phyloP scores from a whole-genome alignment of 352 stramenopile genomes.

The Globisporangium cystogenes region DNA sequence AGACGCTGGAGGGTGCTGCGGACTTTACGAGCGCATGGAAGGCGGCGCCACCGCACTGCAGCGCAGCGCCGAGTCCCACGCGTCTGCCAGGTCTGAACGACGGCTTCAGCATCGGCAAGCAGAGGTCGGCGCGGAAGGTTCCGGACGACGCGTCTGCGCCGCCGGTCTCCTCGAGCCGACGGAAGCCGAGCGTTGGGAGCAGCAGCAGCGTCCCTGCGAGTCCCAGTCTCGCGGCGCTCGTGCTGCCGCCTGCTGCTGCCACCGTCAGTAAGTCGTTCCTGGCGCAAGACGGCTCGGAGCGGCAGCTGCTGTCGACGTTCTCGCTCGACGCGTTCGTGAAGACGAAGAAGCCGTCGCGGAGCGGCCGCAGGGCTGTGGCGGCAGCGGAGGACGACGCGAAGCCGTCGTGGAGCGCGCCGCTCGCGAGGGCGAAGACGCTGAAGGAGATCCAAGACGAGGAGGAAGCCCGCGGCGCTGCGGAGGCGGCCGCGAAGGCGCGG shows the following conservation, averaged over 20 bases:
- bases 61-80: neutral
- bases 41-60: neutral
- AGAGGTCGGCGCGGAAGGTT: constrained; percentile 22
- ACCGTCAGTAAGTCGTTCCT: constrained; percentile 28
- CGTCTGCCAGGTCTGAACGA: neutral
- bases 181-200: constrained; percentile 22
- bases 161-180: constrained; percentile 10
- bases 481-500: constrained; percentile 41
- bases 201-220: constrained; percentile 20
- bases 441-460: constrained; percentile 72
- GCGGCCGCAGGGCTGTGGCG: constrained; percentile 12
- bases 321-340: constrained; percentile 66
- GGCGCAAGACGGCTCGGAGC: constrained; percentile 40
- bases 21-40: constrained; percentile 18
- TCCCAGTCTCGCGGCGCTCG: constrained; percentile 20
- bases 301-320: constrained; percentile 41
- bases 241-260: constrained; percentile 10
- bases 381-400: neutral
- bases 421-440: constrained; percentile 29
- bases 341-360: constrained; percentile 36
- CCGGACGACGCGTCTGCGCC: constrained; percentile 15
- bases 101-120: constrained; percentile 19
- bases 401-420: constrained; percentile 6
- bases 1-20: constrained; percentile 9
- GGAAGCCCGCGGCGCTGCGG: constrained; percentile 25